These are phyloP conservation scores for Esteya vermicola DNA, from an alignment of 2,329 filamentous ascomycete species.

Conservation along the genomic window DNA sequence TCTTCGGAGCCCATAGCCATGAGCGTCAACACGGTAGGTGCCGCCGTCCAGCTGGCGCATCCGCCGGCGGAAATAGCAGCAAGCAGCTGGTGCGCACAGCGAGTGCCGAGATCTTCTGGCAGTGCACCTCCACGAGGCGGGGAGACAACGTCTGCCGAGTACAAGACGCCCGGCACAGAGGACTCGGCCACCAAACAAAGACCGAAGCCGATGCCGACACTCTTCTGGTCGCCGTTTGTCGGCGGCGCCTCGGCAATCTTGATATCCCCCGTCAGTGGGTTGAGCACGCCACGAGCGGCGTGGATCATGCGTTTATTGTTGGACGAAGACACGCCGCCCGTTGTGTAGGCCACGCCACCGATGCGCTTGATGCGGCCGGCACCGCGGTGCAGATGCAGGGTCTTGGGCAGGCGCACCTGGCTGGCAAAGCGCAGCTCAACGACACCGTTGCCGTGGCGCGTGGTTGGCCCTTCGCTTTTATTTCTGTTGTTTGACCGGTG, in stretches of 20 bases:
- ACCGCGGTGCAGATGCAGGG: constrained; percentile 69
- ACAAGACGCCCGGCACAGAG: constrained; percentile 65
- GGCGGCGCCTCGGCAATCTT: constrained; percentile 54
- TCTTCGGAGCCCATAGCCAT: constrained; percentile 99
- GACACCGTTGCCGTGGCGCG: constrained; percentile 68
- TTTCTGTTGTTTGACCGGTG: too few relatives aligned
- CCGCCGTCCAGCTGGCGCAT: constrained; percentile 60
- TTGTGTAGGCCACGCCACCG: constrained; percentile 84
- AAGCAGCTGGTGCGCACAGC: constrained; percentile 77
- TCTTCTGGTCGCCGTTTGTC: constrained; percentile 42
- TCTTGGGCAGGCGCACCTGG: constrained; percentile 87
- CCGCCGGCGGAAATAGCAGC: constrained; percentile 73
- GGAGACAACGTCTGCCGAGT: constrained; percentile 68
- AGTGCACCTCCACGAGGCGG: constrained; percentile 68
- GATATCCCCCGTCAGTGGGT: constrained; percentile 73
- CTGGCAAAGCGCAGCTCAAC: constrained; percentile 92
- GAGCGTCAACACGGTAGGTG: constrained; percentile 62
- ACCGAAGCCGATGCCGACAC: constrained; percentile 81
- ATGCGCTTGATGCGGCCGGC: constrained; percentile 79
- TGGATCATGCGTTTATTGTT: constrained; percentile 97
- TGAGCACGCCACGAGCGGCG: constrained; percentile 72
- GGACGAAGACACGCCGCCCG: constrained; percentile 67
- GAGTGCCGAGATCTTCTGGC: constrained; percentile 80
- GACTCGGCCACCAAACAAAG: constrained; percentile 83
- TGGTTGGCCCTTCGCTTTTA: too few relatives aligned